Conservation (phyloP, 345 rosid genomes). For the Raphanus sativus region DNA sequence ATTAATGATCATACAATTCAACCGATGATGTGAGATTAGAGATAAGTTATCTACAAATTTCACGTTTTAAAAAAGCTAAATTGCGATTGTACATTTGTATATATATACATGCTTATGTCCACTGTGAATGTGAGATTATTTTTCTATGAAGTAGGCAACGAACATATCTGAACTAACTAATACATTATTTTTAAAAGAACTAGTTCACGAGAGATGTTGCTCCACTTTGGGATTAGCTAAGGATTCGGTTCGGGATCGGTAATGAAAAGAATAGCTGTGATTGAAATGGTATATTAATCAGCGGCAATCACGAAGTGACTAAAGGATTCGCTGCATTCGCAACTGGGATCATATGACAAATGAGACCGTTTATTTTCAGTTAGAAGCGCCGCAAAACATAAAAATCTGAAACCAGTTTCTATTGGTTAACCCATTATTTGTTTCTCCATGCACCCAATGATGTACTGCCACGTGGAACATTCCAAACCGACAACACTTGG, state of each 20-base stretch:
- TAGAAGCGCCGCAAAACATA: slow-evolving; percentile 39
- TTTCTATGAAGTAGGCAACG: neutral
- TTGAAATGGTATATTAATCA: slow-evolving; percentile 3
- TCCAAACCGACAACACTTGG: slow-evolving; percentile 32
- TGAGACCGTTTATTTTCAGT: slow-evolving; percentile 31
- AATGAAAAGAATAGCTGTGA: neutral
- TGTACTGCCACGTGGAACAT: slow-evolving; percentile 11
- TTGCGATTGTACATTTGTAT: neutral
- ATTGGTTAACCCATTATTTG: slow-evolving; percentile 33
- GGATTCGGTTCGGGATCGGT: neutral
- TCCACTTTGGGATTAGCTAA: neutral
- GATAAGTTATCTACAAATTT: neutral
- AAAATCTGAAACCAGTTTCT: slow-evolving; percentile 29
- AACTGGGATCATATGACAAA: slow-evolving; percentile 19
- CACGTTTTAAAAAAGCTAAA: neutral
- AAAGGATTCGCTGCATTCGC: slow-evolving; percentile 28
- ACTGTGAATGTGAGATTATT: too few relatives aligned
- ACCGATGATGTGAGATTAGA: neutral
- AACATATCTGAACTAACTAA: neutral
- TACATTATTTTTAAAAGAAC: neutral
- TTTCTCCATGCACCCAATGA: slow-evolving; percentile 17
- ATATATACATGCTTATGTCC: neutral
- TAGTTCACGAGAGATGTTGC: neutral
- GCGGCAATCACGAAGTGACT: slow-evolving; percentile 32
- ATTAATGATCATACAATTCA: neutral